Conservation (phyloP, 768 basidiomycete species). For the Boletus pseudopeckii region DNA sequence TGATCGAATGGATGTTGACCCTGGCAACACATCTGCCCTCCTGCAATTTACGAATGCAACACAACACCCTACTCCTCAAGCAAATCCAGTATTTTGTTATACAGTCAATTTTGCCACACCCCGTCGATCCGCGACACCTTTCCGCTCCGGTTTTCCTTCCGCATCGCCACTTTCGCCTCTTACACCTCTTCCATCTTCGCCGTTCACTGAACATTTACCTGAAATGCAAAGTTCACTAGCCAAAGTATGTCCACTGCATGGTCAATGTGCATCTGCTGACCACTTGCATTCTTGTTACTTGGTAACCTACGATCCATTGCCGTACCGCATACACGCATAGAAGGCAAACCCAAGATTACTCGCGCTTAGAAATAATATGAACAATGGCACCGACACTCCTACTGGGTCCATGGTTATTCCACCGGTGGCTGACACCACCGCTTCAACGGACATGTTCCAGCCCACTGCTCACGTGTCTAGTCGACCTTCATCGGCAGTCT, state of each 20-base stretch:
- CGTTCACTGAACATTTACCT: constrained; percentile 19
- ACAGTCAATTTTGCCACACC: constrained; percentile 33
- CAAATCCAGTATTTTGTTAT: constrained; percentile 14
- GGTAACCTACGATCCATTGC: background rate
- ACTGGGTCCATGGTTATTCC: background rate
- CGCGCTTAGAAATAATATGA: background rate
- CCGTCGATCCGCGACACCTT: background rate
- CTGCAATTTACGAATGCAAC: constrained; percentile 23
- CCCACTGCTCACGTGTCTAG: background rate
- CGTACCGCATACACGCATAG: background rate
- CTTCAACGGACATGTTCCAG: constrained; percentile 1
- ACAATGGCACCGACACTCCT: background rate
- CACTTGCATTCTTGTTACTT: background rate
- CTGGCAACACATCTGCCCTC: constrained; percentile 10
- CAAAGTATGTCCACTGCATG: constrained; percentile 17
- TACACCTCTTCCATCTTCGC: constrained; percentile 52
- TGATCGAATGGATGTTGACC: constrained; percentile 27
- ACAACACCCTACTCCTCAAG: constrained; percentile 2
- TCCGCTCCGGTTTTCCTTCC: background rate
- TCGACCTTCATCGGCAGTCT: constrained; percentile 1
- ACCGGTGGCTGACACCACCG: background rate
- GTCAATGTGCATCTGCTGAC: background rate
- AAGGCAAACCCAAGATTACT: constrained; percentile 2
- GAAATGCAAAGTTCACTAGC: constrained; percentile 10
- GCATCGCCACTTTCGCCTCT: constrained; percentile 40